Evolutionary conservation across 1,139 yeast species (phyloP).

Genomic region (Spathaspora sp.): DNA sequence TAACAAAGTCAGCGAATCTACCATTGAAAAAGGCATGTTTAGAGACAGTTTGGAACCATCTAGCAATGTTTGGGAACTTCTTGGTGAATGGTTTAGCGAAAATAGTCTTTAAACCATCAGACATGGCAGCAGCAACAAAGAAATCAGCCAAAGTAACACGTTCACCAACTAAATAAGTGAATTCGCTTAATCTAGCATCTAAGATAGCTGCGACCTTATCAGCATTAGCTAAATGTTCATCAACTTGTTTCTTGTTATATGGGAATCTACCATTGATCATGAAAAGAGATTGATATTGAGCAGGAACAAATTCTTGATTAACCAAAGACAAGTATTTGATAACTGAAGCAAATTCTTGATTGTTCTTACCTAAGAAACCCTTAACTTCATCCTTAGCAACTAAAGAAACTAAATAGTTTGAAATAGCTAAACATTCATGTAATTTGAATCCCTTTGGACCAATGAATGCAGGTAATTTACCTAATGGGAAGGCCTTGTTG

Average conservation of each 20-base stretch:
- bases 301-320: slow-evolving; percentile 64
- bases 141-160: slow-evolving; percentile 85
- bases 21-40: slow-evolving; percentile 53
- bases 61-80: slow-evolving; percentile 67
- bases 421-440: slow-evolving; percentile 76
- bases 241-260: slow-evolving; percentile 81
- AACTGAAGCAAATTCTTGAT: slow-evolving; percentile 67
- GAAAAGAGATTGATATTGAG: slow-evolving; percentile 31
- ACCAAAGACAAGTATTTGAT: slow-evolving; percentile 81
- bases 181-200: slow-evolving; percentile 67
- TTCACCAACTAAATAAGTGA: slow-evolving; percentile 92
- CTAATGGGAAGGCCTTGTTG: slow-evolving; percentile 62
- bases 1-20: slow-evolving; percentile 44
- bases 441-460: slow-evolving; percentile 81
- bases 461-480: slow-evolving; percentile 72
- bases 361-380: slow-evolving; percentile 58
- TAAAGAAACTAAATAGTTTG: slow-evolving; percentile 39
- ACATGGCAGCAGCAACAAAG: slow-evolving; percentile 55
- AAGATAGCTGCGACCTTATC: slow-evolving; percentile 43
- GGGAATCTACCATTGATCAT: slow-evolving; percentile 38
- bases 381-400: slow-evolving; percentile 26
- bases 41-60: slow-evolving; percentile 82
- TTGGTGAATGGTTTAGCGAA: slow-evolving; percentile 78
- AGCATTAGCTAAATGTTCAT: slow-evolving; percentile 46
- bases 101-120: slow-evolving; percentile 63